Evolutionary conservation across 1,284 basidiomycete species (phyloP), one percentile per base, ranked within the genome.

Genomic region (Bjerkandera adusta): DNA sequence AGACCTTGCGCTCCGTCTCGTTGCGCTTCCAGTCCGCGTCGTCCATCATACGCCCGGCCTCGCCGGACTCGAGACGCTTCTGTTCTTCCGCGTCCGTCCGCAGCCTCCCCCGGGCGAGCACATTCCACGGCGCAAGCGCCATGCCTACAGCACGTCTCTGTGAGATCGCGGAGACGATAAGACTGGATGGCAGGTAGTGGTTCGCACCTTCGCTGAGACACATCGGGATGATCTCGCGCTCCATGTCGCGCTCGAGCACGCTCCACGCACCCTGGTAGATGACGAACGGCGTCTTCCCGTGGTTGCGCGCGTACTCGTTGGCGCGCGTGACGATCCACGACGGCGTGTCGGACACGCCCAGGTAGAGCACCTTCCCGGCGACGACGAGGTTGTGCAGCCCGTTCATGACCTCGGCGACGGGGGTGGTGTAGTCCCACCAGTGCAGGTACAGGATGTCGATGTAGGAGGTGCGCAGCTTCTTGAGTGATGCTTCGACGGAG

Each of bases 211-310:
- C 56, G 7, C 40, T 29, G 18, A 40, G 46, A 33, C 32, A 49
- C 79, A 83, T 81, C 5, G 79, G 79, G 40, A 84, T 70, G 52
- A 83, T 75, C n/a, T 83, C 79, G 11, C 77, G 68, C 63, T 82
- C 80, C 45, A 81, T 66, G 48, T 76, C 76, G 37, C 78, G 69
- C 30, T 66, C 53, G 47, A 72, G 59, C 39, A 80, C 64, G 53
- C 69, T 76, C 74, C 75, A 83, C 10, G 57, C 53, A 21, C 78
- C 81, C 59, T 82, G 78, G 57, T 79, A 83, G 46, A 83, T 65
- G 35, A 73, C 69, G 51, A 83, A 83, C 5, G 71, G 77, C 1
- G 75, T 70, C 60, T 74, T 67, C 5, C 68, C 72, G 39, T 72
- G 64, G 22, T 66, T 63, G 3, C 62, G 59, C 13, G 80, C 80